Base-by-base conservation (phyloP, 2,329 filamentous ascomycete genomes). In the Rutstroemia sp. region DNA sequence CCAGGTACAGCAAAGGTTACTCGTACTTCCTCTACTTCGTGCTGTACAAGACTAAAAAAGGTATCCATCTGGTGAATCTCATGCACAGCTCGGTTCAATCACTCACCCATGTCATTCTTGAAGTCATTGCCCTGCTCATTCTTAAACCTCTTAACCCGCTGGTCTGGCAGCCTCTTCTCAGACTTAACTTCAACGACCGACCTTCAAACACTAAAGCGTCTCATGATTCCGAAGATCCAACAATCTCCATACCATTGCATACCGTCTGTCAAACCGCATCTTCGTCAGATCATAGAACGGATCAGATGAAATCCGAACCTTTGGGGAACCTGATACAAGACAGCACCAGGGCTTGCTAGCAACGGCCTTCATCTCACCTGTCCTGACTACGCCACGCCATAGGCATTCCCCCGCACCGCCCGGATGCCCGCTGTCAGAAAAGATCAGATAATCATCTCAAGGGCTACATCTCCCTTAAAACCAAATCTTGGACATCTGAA, bases 401-500 rank as follows among this genome's bases (percentile, higher is more conserved):
- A 30, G 18, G 38, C 48, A 54, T 50, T 41, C 30, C 23, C 25
- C 37, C 45, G 45, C 52, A 46, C 52, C 74, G 77, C 72, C 74
- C 77, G 75, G 71, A 80, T 82, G 79, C 78, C 73, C 68, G 72
- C 76, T 71, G 73, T 74, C 69, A 72, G 73, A 65, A 76, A 77
- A 78, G 75, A 79, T 74, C 74, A 72, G 71, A 77, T 75, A 65
- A 70, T 70, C 65, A 74, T 74, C 72, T 75, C 73, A 61, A 78
- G 76, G 76, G 75, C 75, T 68, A 59, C 62, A 30, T 10, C 27
- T 73, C 75, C 67, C 70, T 72, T 74, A 70, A 69, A 71, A 69
- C 64, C 66, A 70, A 69, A 71, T 66, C 66, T 72, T 63, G 67
- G 67, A 67, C 64, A 69, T 61, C 67, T 25, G 18, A 37, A 37